Evolutionary conservation across 495 filamentous ascomycete genomes (phyloP), one percentile per base, ranked within the genome.

Genomic region (Penicillium daleae): DNA sequence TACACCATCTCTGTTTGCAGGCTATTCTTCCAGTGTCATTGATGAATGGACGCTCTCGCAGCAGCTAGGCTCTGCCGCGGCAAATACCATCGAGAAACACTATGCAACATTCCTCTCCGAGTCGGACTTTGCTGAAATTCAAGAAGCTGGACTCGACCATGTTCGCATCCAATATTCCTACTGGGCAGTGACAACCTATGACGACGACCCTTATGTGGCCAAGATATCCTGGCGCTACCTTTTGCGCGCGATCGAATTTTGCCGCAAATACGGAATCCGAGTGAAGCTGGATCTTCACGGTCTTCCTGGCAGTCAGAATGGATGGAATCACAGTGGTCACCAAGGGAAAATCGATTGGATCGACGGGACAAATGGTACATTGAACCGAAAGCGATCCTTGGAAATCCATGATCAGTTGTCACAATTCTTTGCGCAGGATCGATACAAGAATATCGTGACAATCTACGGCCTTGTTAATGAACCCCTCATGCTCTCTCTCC

Each of bases 271-370:
- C 71, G 96, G 96, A 1, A 80, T 99, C 10, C 87, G 96, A 2
- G 88, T 99, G 40, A 99, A 98, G 62, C 87, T 99, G 6, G 96
- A 99, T 71, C 80, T 97, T 3, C 96, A 99, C 74, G 93, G 83
- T 19, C 71, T 92, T 0, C 92, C 91, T 0, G 92, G 92, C 9
- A 92, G 90, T 61, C 91, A 93, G 66, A 96, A 96, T 70, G 92
- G 92, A 1, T 95, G 91, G 90, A 95, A 95, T 69, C 92, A 96
- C 75, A 91, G 88, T 68, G 92, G 92, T 2, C 84, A 83, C 7
- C 86, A 89, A 62, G 91, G 91, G 2, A 55, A 68, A 29, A 90
- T 96, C 64, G 80, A 80, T 22, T 96, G 92, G 92, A 69, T 96
- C 21, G 91, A 90, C 64, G 92, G 92, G n/a, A 86, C 89, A 3